A percentile compares a stretch with the other conserved stretches of the same genome.
Evolutionary conservation across 306 rosid species (phyloP).

Genomic region (Lathyrus oleraceus): DNA sequence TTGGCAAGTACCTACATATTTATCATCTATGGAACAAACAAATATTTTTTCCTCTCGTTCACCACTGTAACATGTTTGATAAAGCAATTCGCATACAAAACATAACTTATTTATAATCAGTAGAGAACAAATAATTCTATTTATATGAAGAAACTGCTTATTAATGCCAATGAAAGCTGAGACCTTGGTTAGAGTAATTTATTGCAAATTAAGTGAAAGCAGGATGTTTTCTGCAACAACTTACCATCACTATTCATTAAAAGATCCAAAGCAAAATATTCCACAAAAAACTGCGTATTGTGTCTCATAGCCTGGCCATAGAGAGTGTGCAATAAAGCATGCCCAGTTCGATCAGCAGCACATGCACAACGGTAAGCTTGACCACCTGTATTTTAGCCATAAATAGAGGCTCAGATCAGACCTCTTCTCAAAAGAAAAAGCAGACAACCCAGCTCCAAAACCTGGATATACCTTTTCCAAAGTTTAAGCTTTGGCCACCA

Average conservation of each 20-base stretch:
- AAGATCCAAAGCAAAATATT: conserved; percentile 86
- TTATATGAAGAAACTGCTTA: background rate
- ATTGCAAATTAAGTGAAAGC: background rate
- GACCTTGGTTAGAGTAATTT: conserved; percentile 3
- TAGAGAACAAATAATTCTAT: background rate
- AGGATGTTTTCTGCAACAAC: conserved; percentile 17
- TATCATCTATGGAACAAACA: conserved; percentile 9
- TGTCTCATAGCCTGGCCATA: conserved; percentile 98
- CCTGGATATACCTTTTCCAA: conserved; percentile 69
- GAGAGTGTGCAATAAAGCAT: conserved; percentile 86
- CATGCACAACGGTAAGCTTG: conserved; percentile 96
- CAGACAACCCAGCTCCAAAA: conserved; percentile 12
- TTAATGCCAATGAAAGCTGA: background rate
- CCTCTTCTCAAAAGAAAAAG: background rate
- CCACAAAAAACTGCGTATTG: conserved; percentile 90
- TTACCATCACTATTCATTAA: conserved; percentile 82
- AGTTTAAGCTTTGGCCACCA: conserved; percentile 96
- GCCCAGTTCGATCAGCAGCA: conserved; percentile 97
- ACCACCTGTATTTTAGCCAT: conserved; percentile 58
- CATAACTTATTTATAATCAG: conserved; percentile 44
- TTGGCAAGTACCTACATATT: conserved; percentile 1
- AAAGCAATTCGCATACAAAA: conserved; percentile 10
- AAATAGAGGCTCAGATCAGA: conserved; percentile 37
- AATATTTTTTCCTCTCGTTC: background rate
- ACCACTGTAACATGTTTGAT: background rate